Percentiles rank a stretch among this genome's conserved stretches.
These are phyloP conservation scores for Raddia guianensis DNA, from an alignment of 176 grass and related monocot species.

Conservation along the genomic window DNA sequence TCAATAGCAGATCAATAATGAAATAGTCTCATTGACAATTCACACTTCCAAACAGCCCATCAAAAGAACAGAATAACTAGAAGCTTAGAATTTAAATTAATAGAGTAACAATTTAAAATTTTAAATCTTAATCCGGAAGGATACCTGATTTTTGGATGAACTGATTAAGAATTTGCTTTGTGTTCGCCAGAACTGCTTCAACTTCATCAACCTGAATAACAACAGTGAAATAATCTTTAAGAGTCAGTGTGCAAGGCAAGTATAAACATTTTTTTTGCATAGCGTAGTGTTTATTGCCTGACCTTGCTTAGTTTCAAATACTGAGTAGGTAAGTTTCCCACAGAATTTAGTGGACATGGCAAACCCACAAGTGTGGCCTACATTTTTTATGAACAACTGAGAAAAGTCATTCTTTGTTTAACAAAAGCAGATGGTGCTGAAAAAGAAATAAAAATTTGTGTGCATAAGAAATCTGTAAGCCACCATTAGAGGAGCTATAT, in stretches of 20 bases:
- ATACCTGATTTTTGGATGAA: slow-evolving; percentile 92
- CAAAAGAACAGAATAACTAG: slow-evolving; percentile 22
- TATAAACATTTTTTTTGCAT: slow-evolving; percentile 24
- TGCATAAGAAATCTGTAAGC: slow-evolving; percentile 37
- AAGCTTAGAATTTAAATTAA: slow-evolving; percentile 20
- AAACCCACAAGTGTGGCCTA: slow-evolving; percentile 95
- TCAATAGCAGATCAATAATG: slow-evolving; percentile 27
- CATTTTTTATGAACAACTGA: slow-evolving; percentile 38
- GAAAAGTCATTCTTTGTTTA: slow-evolving; percentile 28
- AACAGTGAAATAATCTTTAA: slow-evolving; percentile 41
- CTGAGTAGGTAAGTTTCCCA: slow-evolving; percentile 78
- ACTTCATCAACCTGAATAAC: slow-evolving; percentile 81
- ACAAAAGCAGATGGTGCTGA: slow-evolving; percentile 32
- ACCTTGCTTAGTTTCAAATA: slow-evolving; percentile 91
- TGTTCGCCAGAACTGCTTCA: slow-evolving; percentile 88
- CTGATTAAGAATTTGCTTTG: slow-evolving; percentile 98
- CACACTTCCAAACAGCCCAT: background rate
- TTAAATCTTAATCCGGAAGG: slow-evolving; percentile 35
- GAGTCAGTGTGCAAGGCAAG: slow-evolving; percentile 11
- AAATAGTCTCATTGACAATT: slow-evolving; percentile 9
- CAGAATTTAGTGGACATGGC: slow-evolving; percentile 90
- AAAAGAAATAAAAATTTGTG: slow-evolving; percentile 40
- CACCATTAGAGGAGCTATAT: slow-evolving; percentile 95
- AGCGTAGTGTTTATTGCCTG: slow-evolving; percentile 22
- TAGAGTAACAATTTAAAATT: slow-evolving; percentile 25